These are phyloP conservation scores for Penicillium sp. DNA, from an alignment of 2,329 filamentous ascomycete species.

Conservation along the genomic window DNA sequence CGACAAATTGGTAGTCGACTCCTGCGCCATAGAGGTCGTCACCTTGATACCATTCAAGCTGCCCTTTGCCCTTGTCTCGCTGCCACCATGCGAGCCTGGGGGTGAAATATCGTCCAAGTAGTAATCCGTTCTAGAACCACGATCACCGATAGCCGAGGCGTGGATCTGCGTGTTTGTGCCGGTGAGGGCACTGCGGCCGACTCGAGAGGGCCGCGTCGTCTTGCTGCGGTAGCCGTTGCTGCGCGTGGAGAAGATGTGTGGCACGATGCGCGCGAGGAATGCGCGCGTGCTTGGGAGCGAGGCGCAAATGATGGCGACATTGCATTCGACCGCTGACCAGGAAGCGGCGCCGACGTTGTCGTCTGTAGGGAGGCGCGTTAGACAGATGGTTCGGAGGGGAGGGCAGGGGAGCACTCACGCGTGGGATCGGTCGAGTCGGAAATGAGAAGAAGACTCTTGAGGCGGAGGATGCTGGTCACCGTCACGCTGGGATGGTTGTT, in stretches of 20 bases:
- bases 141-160: constrained; percentile 23
- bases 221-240: constrained; percentile 25
- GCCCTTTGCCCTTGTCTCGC: constrained; percentile 4
- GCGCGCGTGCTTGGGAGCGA: constrained; percentile 36
- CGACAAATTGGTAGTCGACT: constrained; percentile 13
- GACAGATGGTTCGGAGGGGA: no score
- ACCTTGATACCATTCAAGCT: constrained; percentile 26
- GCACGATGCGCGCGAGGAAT: constrained; percentile 27
- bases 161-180: constrained; percentile 21
- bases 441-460: constrained; percentile 30
- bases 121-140: constrained; percentile 7
- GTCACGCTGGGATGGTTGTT: constrained; percentile 32
- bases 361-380: no score
- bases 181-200: constrained; percentile 15
- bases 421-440: constrained; percentile 30
- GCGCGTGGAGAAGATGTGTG: constrained; percentile 29
- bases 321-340: constrained; percentile 45
- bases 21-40: constrained; percentile 29
- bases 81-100: constrained; percentile 4
- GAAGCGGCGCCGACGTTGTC: constrained; percentile 41
- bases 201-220: constrained; percentile 17
- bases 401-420: constrained; percentile 23
- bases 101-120: constrained; percentile 18
- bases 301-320: constrained; percentile 43
- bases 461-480: constrained; percentile 40